Evolutionary conservation across 352 stramenopile genomes (phyloP).

Genomic region (Phytophthora megakarya): DNA sequence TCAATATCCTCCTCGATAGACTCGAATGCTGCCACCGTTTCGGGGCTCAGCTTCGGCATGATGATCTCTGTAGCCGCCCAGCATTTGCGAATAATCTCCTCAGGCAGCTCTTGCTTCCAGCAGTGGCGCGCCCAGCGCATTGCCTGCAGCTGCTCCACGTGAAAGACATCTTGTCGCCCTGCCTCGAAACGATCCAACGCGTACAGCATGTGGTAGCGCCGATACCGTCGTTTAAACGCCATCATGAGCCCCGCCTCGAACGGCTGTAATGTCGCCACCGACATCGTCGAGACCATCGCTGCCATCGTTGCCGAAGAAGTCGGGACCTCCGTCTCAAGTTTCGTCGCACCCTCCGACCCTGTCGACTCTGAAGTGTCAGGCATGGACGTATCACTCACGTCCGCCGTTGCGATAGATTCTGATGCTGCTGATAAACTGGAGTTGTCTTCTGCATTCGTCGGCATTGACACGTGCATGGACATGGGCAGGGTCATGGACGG

Average conservation of each 20-base stretch:
- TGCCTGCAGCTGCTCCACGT: slow-evolving; percentile 51
- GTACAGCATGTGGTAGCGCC: slow-evolving; percentile 58
- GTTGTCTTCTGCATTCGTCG: slow-evolving; percentile 42
- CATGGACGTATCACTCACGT: slow-evolving; percentile 20
- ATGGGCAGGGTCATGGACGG: slow-evolving; percentile 43
- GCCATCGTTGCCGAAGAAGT: slow-evolving; percentile 7
- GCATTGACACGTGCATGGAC: slow-evolving; percentile 51
- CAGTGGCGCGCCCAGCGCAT: slow-evolving; percentile 60
- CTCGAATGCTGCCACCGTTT: slow-evolving; percentile 38
- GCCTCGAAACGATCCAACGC: slow-evolving; percentile 57
- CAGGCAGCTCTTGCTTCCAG: slow-evolving; percentile 46
- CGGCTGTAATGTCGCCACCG: slow-evolving; percentile 36
- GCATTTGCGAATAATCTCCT: slow-evolving; percentile 47
- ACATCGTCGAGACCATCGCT: slow-evolving; percentile 19
- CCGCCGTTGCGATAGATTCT: slow-evolving; percentile 25
- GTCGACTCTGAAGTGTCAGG: slow-evolving; percentile 15
- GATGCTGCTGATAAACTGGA: slow-evolving; percentile 35
- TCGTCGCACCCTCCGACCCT: slow-evolving; percentile 5
- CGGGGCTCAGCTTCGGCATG: slow-evolving; percentile 18
- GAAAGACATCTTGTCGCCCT: slow-evolving; percentile 50
- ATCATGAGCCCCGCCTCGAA: slow-evolving; percentile 50
- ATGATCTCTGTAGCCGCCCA: slow-evolving; percentile 45
- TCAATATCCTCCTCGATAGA: slow-evolving; percentile 49
- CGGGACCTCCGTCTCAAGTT: slow-evolving; percentile 11
- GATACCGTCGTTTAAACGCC: slow-evolving; percentile 61